Evolutionary conservation across 345 rosid species (phyloP).

Genomic region (Salix arbutifolia): DNA sequence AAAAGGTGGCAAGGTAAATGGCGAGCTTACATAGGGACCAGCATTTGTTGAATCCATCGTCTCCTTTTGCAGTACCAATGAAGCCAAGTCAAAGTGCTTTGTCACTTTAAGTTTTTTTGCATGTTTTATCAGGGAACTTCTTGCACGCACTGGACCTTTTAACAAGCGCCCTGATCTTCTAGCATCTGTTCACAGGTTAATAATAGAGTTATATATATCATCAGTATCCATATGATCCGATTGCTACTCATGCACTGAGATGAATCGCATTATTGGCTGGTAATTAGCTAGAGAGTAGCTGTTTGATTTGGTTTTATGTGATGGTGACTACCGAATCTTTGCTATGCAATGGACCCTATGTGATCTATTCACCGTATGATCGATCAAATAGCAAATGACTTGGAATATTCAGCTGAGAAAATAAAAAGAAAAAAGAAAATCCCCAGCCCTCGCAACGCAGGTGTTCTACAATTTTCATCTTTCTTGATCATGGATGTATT

Average conservation of each 20-base stretch:
- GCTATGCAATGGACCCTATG: neutral
- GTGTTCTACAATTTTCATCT: neutral
- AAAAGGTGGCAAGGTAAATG: conserved; percentile 53
- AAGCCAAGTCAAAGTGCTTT: conserved; percentile 41
- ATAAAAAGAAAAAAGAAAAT: neutral
- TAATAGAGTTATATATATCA: neutral
- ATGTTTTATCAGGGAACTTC: conserved; percentile 17
- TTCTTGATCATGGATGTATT: no score
- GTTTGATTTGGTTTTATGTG: neutral
- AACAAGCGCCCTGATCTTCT: conserved; percentile 20
- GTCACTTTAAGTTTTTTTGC: conserved; percentile 27
- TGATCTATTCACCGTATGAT: neutral
- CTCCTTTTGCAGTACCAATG: conserved; percentile 35
- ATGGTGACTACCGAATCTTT: neutral
- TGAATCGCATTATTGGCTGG: neutral
- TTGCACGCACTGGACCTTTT: conserved; percentile 16
- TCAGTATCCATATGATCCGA: neutral
- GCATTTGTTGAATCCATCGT: conserved; percentile 43
- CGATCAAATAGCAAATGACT: neutral
- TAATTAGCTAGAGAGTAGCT: neutral
- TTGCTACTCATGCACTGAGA: neutral
- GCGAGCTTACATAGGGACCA: conserved; percentile 52
- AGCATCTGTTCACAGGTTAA: conserved; percentile 31
- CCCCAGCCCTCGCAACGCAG: neutral
- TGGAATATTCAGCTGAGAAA: neutral